phyloP scores from a whole-genome alignment of 768 basidiomycete species.

The Lactarius akahatsu region DNA sequence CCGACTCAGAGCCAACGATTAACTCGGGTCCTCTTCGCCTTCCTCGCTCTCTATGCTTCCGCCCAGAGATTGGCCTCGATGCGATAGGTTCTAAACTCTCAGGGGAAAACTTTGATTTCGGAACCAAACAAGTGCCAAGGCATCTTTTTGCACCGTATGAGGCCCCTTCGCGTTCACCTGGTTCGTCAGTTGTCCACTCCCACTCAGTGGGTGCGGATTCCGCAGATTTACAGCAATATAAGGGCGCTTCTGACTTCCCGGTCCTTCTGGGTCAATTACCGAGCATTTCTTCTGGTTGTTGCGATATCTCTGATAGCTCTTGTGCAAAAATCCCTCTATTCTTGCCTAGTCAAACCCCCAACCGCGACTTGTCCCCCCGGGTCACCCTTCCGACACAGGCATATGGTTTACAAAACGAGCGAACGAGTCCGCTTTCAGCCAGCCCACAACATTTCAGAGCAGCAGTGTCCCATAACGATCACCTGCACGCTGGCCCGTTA shows the following conservation, averaged over 20 bases:
- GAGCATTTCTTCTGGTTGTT: not conserved
- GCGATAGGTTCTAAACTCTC: conserved; percentile 1
- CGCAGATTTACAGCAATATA: not conserved
- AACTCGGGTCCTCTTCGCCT: not conserved
- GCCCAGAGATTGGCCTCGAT: not conserved
- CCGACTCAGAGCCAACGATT: not conserved
- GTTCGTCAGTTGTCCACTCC: not conserved
- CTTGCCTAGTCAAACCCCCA: conserved; percentile 22
- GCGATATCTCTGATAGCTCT: not conserved
- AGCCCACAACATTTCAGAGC: not conserved
- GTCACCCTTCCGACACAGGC: not conserved
- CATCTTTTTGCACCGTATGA: not conserved
- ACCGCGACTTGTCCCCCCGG: conserved; percentile 1
- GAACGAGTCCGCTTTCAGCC: not conserved
- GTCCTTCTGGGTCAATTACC: not conserved
- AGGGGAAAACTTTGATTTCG: not conserved
- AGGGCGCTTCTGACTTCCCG: not conserved
- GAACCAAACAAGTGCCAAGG: not conserved
- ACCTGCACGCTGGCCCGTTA: not conserved
- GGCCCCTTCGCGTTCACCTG: not conserved
- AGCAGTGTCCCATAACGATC: not conserved
- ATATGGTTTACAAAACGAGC: not conserved
- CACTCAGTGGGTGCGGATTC: not conserved
- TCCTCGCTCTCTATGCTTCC: not conserved
- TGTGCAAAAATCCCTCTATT: conserved; percentile 14